Percentiles rank a stretch among this genome's conserved stretches.
Conservation (phyloP, 805 yeast genomes). For the Scheffersomyces amazonensis region DNA sequence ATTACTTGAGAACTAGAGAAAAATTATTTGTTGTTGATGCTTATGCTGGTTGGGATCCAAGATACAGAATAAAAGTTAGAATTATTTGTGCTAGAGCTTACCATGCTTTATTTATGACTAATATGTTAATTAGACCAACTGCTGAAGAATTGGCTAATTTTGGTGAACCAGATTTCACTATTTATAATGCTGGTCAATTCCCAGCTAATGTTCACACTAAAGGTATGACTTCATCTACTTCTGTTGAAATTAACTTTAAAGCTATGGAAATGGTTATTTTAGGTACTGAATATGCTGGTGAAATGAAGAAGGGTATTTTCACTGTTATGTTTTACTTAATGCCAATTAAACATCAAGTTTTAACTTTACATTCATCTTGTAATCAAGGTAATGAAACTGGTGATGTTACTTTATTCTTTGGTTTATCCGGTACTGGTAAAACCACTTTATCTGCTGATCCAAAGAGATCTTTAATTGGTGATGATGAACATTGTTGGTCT, state of each 20-base stretch:
- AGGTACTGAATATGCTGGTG: slow-evolving; percentile 99
- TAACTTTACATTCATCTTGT: slow-evolving; percentile 93
- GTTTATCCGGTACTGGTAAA: slow-evolving; percentile 97
- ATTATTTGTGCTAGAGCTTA: slow-evolving; percentile 97
- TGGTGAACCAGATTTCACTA: slow-evolving; percentile 97
- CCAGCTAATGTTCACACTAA: slow-evolving; percentile 95
- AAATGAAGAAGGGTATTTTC: slow-evolving; percentile 99
- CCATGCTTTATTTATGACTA: slow-evolving; percentile 97
- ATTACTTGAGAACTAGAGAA: slow-evolving; percentile 92
- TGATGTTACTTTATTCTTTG: slow-evolving; percentile 94
- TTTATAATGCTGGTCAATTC: slow-evolving; percentile 98
- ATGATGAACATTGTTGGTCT: slow-evolving; percentile 99
- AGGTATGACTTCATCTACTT: slow-evolving; percentile 95
- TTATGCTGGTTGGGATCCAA: slow-evolving; percentile 98
- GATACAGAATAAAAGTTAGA: slow-evolving; percentile 93
- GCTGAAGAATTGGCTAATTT: slow-evolving; percentile 82
- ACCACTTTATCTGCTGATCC: slow-evolving; percentile 97
- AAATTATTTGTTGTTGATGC: slow-evolving; percentile 95
- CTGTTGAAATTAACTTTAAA: slow-evolving; percentile 94
- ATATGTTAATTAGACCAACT: slow-evolving; percentile 95
- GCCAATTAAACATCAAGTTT: slow-evolving; percentile 90
- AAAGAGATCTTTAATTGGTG: slow-evolving; percentile 89
- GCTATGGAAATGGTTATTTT: slow-evolving; percentile 98
- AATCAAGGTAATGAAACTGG: slow-evolving; percentile 80
- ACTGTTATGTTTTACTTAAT: slow-evolving; percentile 98